Percentiles rank a stretch among this genome's conserved stretches.
phyloP scores from a whole-genome alignment of 768 basidiomycete species.

The Myochromella boudieri region DNA sequence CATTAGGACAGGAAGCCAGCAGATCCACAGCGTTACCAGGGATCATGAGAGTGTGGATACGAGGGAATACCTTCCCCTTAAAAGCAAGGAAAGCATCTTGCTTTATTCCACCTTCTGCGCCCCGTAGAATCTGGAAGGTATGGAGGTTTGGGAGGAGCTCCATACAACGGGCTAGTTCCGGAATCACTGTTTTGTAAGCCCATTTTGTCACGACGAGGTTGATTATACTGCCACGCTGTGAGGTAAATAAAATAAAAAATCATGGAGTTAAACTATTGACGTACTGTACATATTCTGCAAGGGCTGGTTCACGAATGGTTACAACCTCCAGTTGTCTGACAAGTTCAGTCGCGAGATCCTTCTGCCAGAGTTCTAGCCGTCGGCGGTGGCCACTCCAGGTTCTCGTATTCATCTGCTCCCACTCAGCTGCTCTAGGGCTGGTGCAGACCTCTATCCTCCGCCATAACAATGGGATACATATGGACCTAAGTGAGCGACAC shows the following conservation, averaged over 20 bases:
- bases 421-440: background rate
- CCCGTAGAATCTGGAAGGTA: slow-evolving; percentile 28
- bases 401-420: too few species aligned
- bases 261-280: too few species aligned
- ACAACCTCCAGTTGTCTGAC: slow-evolving; percentile 23
- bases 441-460: slow-evolving; percentile 20
- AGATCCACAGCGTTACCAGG: too few species aligned
- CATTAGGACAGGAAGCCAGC: background rate
- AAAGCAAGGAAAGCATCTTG: too few species aligned
- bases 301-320: slow-evolving; percentile 20
- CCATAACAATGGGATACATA: slow-evolving; percentile 18
- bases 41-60: background rate
- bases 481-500: slow-evolving; percentile 17
- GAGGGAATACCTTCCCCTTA: slow-evolving; percentile 6
- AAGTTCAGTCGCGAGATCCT: slow-evolving; percentile 14
- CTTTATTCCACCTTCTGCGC: slow-evolving; percentile 28
- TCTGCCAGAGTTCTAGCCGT: too few species aligned
- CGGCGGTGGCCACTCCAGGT: too few species aligned
- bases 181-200: slow-evolving; percentile 1
- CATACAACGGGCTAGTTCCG: slow-evolving; percentile 1
- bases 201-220: too few species aligned
- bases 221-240: too few species aligned
- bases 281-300: slow-evolving; percentile 21
- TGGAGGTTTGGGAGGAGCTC: slow-evolving; percentile 16
- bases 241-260: too few species aligned